Base-by-base conservation (phyloP, 139 green algal genomes). In the Gonium pectorale region DNA sequence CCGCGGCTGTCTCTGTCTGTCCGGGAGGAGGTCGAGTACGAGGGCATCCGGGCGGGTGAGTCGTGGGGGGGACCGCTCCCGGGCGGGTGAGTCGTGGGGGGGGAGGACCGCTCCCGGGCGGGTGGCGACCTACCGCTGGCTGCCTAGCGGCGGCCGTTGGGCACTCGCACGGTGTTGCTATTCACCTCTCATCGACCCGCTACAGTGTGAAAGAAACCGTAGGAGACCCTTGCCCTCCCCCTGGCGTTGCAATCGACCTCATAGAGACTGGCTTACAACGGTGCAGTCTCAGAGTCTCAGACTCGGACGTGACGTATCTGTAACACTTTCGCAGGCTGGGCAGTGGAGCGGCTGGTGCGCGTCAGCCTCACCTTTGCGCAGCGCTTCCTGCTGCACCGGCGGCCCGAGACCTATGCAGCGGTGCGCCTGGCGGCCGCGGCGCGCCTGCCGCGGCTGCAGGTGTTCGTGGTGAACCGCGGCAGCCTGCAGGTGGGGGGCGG, bases 401-500 rank as follows among this genome's bases (percentile, higher is more conserved):
- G 54, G 21, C 54, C 52, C 1, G 37, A 52, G 26, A 8, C 41
- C 54, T 81, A 81, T 54, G 27, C 2, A 1, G 27, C 54, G 11
- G 73, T 81, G 27, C 73, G 73, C 26, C 11, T 31, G 54, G 37
- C 4, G 37, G 73, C 68, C 37, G 73, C 73, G 35, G 73, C 38
- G 11, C 73, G 54, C 38, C 73, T 81, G 73, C 73, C 73, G 9
- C 4, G 9, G 37, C 54, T 81, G 2, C 15, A 33, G 73, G 13
- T 81, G 4, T 69, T 81, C 11, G 73, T 81, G 37, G 73, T 81
- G 73, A 15, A 69, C 73, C 68, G 40, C 54, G 73, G 38, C 37
- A 81, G 26, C 27, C 54, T 81, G 26, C 43, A 68, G 73, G 73
- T 81, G 29, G 0, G 66, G 13, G 49, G 49, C 13, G n/a, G n/a